Percentiles rank a stretch among this genome's conserved stretches.
phyloP scores from a whole-genome alignment of 2,329 filamentous ascomycete species.

The Clonostachys rosea region DNA sequence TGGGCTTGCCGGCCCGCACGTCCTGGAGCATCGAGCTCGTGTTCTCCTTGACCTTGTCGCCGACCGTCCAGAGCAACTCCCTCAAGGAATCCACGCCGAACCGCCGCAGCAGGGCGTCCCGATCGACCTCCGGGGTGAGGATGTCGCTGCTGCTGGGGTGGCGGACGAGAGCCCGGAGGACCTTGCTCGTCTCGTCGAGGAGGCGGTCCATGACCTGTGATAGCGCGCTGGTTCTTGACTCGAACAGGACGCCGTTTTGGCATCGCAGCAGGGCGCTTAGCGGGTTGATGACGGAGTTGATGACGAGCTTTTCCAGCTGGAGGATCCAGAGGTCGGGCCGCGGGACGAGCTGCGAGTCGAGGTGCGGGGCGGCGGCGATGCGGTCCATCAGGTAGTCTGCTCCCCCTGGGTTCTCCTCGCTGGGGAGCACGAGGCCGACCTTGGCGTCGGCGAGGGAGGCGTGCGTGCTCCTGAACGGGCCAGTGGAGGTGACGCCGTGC shows the following conservation, averaged over 20 bases:
- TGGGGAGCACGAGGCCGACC: slow-evolving; percentile 38
- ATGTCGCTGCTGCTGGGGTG: slow-evolving; percentile 42
- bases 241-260: slow-evolving; percentile 73
- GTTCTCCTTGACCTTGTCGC: slow-evolving; percentile 44
- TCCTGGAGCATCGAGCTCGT: slow-evolving; percentile 62
- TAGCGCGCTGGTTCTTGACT: slow-evolving; percentile 37
- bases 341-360: slow-evolving; percentile 33
- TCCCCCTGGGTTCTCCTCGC: slow-evolving; percentile 6
- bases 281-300: slow-evolving; percentile 80
- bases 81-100: slow-evolving; percentile 37
- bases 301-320: slow-evolving; percentile 84
- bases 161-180: slow-evolving; percentile 66
- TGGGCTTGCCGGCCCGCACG: slow-evolving; percentile 40
- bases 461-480: slow-evolving; percentile 46
- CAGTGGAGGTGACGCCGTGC: slow-evolving; percentile 48
- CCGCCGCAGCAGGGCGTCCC: slow-evolving; percentile 20
- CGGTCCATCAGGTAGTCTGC: slow-evolving; percentile 31
- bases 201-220: slow-evolving; percentile 61
- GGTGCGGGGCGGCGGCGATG: slow-evolving; percentile 33
- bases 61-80: slow-evolving; percentile 39
- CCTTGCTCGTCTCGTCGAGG: slow-evolving; percentile 67
- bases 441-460: slow-evolving; percentile 42
- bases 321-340: slow-evolving; percentile 42
- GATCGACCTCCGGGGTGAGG: slow-evolving; percentile 12
- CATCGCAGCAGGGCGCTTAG: slow-evolving; percentile 75